phyloP scores from a whole-genome alignment of 129 eudicot species.

The Silybum marianum region DNA sequence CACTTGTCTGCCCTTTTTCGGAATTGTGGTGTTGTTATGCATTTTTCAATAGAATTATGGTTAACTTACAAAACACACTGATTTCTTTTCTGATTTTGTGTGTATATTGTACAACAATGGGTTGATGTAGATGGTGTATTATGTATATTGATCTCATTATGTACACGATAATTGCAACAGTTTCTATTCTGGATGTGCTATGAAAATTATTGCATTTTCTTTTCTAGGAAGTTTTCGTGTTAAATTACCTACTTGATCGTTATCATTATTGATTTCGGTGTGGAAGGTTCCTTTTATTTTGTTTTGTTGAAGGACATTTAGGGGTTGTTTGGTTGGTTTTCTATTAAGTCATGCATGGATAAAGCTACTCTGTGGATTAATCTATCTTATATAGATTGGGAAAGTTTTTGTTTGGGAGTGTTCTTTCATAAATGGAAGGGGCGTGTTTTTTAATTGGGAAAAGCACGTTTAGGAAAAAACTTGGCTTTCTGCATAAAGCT shows the following conservation, averaged over 20 bases:
- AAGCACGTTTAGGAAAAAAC: no score
- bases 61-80: not conserved
- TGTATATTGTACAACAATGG: not conserved
- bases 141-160: not conserved
- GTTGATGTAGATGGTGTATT: not conserved
- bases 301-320: not conserved
- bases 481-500: no score
- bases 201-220: constrained; percentile 6
- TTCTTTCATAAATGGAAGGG: no score
- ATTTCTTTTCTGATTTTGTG: not conserved
- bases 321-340: no score
- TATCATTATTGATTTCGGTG: not conserved
- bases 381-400: no score
- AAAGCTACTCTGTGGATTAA: no score
- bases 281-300: not conserved
- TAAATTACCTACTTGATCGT: constrained; percentile 2
- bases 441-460: no score
- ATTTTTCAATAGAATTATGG: not conserved
- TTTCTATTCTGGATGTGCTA: not conserved
- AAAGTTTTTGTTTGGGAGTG: no score
- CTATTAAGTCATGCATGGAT: no score
- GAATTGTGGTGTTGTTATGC: not conserved
- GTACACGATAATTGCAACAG: not conserved
- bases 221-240: not conserved
- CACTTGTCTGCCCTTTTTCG: not conserved